Conservation (phyloP, 2,329 filamentous ascomycete genomes). For the Paraphaeosphaeria sporulosa region DNA sequence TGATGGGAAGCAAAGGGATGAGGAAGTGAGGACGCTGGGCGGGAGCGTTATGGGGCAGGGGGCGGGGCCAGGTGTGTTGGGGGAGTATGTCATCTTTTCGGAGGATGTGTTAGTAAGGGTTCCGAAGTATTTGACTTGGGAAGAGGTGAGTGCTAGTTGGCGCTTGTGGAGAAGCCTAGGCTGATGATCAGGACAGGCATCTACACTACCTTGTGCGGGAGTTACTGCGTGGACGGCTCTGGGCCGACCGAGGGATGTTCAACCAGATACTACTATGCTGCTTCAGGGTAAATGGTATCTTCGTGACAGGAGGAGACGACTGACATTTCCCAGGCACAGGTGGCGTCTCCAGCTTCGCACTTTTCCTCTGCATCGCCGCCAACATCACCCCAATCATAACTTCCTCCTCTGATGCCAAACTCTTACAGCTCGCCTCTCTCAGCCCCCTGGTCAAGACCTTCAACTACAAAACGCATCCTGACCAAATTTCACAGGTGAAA, state of each 20-base stretch:
- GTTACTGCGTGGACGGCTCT: conserved; percentile 37
- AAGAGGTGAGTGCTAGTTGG: conserved; percentile 27
- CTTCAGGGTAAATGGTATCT: conserved; percentile 14
- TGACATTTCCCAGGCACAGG: conserved; percentile 42
- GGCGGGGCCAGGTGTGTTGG: conserved; percentile 25
- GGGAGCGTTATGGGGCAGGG: conserved; percentile 10
- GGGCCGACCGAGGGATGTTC: conserved; percentile 20
- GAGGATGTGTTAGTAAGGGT: conserved; percentile 35
- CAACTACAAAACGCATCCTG: conserved; percentile 65
- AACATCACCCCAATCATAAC: conserved; percentile 62
- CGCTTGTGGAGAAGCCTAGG: background rate
- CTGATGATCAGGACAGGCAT: conserved; percentile 15
- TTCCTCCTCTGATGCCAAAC: conserved; percentile 63
- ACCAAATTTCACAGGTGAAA: conserved; percentile 64
- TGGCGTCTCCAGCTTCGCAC: conserved; percentile 49
- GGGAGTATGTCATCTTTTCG: conserved; percentile 34
- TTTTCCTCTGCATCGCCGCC: conserved; percentile 32
- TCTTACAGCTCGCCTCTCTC: conserved; percentile 54
- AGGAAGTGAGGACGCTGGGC: conserved; percentile 11
- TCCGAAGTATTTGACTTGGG: conserved; percentile 34
- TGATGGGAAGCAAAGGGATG: conserved; percentile 15
- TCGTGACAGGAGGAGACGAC: background rate
- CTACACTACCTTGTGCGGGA: conserved; percentile 33
- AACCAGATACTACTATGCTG: conserved; percentile 20
- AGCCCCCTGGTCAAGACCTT: conserved; percentile 49